Evolutionary conservation across 169 alveolate genomes (phyloP).

Genomic region (Theileria luwenshuni): DNA sequence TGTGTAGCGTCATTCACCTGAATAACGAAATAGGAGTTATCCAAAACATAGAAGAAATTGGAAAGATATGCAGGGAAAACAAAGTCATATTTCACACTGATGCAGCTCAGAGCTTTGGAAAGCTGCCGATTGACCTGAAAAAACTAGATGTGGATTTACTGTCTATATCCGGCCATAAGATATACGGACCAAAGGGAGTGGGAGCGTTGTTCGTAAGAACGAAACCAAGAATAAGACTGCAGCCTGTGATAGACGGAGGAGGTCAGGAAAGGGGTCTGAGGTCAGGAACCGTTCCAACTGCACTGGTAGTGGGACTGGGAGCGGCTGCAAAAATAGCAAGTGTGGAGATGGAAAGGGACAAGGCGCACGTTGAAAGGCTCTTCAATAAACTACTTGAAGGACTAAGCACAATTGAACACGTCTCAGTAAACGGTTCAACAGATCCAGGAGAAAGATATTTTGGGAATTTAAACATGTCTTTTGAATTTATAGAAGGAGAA

Average conservation of each 20-base stretch:
- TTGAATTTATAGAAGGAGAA: slow-evolving; percentile 94
- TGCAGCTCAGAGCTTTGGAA: slow-evolving; percentile 93
- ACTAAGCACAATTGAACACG: slow-evolving; percentile 74
- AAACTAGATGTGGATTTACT: slow-evolving; percentile 88
- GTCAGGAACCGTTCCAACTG: slow-evolving; percentile 93
- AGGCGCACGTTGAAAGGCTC: slow-evolving; percentile 82
- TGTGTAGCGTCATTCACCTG: slow-evolving; percentile 92
- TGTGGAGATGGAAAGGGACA: slow-evolving; percentile 92
- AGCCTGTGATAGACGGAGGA: slow-evolving; percentile 96
- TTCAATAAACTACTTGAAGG: slow-evolving; percentile 78
- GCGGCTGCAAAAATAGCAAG: slow-evolving; percentile 92
- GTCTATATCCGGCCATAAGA: slow-evolving; percentile 95
- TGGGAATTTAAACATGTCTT: slow-evolving; percentile 94
- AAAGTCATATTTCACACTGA: slow-evolving; percentile 94
- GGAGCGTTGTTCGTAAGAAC: slow-evolving; percentile 96
- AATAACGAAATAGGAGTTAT: slow-evolving; percentile 98
- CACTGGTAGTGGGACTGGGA: slow-evolving; percentile 95
- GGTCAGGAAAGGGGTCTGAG: slow-evolving; percentile 98
- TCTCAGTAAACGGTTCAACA: slow-evolving; percentile 86
- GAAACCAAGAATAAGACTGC: slow-evolving; percentile 93
- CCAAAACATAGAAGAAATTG: slow-evolving; percentile 92
- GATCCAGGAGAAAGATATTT: slow-evolving; percentile 72
- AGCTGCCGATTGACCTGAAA: slow-evolving; percentile 92
- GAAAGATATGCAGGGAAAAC: slow-evolving; percentile 90
- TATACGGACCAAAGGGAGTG: slow-evolving; percentile 99